phyloP scores from a whole-genome alignment of 805 yeast genomes.

The Zygosaccharomyces siamensis region DNA sequence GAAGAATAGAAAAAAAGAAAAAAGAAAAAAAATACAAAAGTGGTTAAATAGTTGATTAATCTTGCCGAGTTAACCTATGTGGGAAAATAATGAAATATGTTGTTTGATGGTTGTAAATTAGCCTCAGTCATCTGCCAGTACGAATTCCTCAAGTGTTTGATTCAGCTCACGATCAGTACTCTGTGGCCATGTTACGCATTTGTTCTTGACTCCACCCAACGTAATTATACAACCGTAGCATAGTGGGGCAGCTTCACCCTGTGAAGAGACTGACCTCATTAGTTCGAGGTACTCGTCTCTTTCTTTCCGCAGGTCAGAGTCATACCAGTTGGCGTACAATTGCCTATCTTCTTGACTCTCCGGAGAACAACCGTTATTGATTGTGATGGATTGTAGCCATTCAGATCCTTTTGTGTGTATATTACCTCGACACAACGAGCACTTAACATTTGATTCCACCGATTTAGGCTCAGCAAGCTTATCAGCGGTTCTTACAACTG shows the following conservation, averaged over 20 bases:
- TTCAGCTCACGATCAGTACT: constrained; percentile 32
- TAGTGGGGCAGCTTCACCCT: constrained; percentile 32
- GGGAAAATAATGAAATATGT: not conserved
- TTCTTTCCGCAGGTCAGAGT: constrained; percentile 23
- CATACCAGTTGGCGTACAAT: constrained; percentile 35
- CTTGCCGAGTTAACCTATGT: not conserved
- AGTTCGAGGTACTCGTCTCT: constrained; percentile 16
- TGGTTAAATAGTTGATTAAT: constrained; percentile 1
- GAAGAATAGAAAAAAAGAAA: not conserved
- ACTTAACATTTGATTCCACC: constrained; percentile 27
- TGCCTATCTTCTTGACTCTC: constrained; percentile 40
- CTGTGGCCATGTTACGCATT: constrained; percentile 38
- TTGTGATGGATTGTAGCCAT: constrained; percentile 71
- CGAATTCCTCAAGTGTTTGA: constrained; percentile 45
- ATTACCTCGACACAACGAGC: constrained; percentile 53
- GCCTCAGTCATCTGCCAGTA: constrained; percentile 39
- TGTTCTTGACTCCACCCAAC: constrained; percentile 41
- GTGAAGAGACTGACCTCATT: constrained; percentile 19
- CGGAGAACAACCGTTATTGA: constrained; percentile 48
- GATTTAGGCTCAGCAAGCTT: constrained; percentile 54
- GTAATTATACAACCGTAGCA: constrained; percentile 78
- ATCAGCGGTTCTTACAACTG: constrained; percentile 85
- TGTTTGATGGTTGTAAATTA: not conserved
- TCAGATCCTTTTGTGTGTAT: constrained; percentile 53
- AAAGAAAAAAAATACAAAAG: not conserved